Conservation (phyloP, 2,329 filamentous ascomycete genomes). For the Tolypocladium sp. region DNA sequence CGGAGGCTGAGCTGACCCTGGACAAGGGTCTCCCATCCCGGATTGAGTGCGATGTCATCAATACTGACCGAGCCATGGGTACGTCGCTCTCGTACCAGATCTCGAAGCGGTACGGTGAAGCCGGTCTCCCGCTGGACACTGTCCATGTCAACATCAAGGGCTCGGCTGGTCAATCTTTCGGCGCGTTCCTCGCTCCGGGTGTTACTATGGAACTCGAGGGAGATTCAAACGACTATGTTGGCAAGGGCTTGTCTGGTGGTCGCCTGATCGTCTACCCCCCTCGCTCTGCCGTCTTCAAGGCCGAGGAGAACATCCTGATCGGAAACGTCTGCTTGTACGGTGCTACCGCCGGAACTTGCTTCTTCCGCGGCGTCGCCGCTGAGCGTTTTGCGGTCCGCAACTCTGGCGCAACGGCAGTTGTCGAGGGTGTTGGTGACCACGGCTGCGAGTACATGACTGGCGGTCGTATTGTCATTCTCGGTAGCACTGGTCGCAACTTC, state of each 20-base stretch:
- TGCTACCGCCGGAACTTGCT: constrained; percentile 82
- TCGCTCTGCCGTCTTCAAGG: constrained; percentile 83
- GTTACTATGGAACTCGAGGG: constrained; percentile 92
- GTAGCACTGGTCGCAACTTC: constrained; percentile 89
- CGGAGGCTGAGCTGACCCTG: constrained; percentile 86
- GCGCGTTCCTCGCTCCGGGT: constrained; percentile 86
- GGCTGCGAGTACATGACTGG: constrained; percentile 99
- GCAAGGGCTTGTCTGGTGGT: constrained; percentile 90
- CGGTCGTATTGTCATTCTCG: constrained; percentile 79
- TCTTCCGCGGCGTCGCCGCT: constrained; percentile 93
- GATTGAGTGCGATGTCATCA: constrained; percentile 93
- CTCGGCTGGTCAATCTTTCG: constrained; percentile 93
- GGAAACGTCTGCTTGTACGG: constrained; percentile 95
- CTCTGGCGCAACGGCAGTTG: constrained; percentile 90
- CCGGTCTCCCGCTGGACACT: constrained; percentile 81
- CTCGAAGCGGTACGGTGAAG: constrained; percentile 83
- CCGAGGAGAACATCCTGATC: constrained; percentile 89
- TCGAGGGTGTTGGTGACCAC: constrained; percentile 93
- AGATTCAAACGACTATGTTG: constrained; percentile 93
- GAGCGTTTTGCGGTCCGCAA: constrained; percentile 96
- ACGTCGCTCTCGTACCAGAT: constrained; percentile 94
- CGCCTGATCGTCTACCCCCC: constrained; percentile 90
- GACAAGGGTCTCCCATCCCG: constrained; percentile 90
- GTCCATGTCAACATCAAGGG: constrained; percentile 96
- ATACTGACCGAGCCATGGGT: constrained; percentile 89